Percentiles rank a stretch among this genome's conserved stretches.
Conservation (phyloP, 345 rosid species). For the Acer campestre region DNA sequence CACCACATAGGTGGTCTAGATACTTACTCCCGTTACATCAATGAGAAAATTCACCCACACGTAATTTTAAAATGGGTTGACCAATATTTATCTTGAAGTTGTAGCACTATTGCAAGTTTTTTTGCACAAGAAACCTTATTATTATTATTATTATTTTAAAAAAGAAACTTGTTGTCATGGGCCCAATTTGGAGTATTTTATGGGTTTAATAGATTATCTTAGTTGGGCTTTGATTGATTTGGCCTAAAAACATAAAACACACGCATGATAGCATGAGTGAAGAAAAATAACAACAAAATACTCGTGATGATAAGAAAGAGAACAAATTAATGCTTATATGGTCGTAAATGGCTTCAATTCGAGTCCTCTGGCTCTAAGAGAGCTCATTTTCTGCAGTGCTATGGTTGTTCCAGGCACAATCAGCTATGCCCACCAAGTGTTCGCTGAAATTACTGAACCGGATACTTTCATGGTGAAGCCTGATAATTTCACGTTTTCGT, state of each 20-base stretch:
- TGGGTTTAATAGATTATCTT: not conserved
- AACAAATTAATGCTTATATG: conserved; percentile 50
- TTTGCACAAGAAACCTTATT: no score
- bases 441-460: conserved; percentile 54
- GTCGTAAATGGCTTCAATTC: conserved; percentile 57
- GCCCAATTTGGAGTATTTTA: not conserved
- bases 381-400: conserved; percentile 50
- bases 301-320: conserved; percentile 48
- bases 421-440: conserved; percentile 57
- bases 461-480: conserved; percentile 54
- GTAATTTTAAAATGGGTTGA: no score
- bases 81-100: no score
- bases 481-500: conserved; percentile 63
- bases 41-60: no score
- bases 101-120: not conserved
- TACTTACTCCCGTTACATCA: no score
- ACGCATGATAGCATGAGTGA: not conserved
- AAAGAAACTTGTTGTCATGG: no score
- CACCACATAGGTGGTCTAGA: no score
- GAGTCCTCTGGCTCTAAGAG: conserved; percentile 44
- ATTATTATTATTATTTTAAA: no score
- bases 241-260: not conserved
- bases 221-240: not conserved
- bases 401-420: conserved; percentile 48
- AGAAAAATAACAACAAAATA: not conserved